Evolutionary conservation across 139 green algal species (phyloP).

Genomic region (Coelastrella sp.): DNA sequence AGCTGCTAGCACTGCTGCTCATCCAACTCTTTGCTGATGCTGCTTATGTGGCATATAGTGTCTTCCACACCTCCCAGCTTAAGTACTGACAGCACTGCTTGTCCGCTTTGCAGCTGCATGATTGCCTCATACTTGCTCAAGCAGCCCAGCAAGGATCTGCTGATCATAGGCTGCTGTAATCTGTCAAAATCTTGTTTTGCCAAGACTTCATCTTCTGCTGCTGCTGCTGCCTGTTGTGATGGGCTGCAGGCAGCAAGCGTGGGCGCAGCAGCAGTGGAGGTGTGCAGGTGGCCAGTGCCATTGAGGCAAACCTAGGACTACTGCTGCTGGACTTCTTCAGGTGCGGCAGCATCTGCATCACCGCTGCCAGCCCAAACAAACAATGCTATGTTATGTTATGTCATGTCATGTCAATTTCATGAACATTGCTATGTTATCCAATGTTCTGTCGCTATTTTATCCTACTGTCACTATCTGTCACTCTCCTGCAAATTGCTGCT

Average conservation of each 20-base stretch:
- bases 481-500: background rate
- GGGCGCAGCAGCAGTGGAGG: slow-evolving; percentile 11
- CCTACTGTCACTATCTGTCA: background rate
- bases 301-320: slow-evolving; percentile 86
- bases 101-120: background rate
- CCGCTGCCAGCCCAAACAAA: background rate
- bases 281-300: background rate
- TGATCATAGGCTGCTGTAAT: background rate
- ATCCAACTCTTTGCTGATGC: too few relatives aligned
- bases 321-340: slow-evolving; percentile 96
- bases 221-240: background rate
- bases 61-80: background rate
- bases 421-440: background rate
- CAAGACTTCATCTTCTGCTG: background rate
- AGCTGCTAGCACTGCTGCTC: too few relatives aligned
- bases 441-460: background rate
- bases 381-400: too few relatives aligned
- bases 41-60: too few relatives aligned
- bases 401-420: background rate
- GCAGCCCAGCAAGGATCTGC: too few relatives aligned
- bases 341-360: background rate
- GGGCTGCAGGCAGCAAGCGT: slow-evolving; percentile 28
- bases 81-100: background rate
- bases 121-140: background rate
- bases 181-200: background rate